Conservation (phyloP, 1,284 basidiomycete genomes). For the Rhodotorula sp. region DNA sequence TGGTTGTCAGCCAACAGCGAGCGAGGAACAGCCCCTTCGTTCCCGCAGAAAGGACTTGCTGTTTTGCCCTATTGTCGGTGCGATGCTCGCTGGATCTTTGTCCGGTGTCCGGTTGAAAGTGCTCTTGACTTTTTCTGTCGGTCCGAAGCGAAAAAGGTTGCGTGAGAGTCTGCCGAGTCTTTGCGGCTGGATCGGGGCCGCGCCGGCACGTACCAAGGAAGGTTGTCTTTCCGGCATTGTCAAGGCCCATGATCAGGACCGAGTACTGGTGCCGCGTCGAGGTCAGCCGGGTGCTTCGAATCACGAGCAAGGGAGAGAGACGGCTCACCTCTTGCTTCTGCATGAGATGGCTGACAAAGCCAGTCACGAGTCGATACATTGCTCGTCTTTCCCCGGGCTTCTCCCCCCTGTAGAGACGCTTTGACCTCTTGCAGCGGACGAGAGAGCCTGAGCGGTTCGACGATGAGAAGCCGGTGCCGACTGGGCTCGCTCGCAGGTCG, state of each 20-base stretch:
- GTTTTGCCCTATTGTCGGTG: conserved; percentile 90
- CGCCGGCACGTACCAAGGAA: conserved; percentile 30
- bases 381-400: not conserved
- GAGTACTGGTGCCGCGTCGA: conserved; percentile 58
- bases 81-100: conserved; percentile 81
- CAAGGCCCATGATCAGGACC: conserved; percentile 78
- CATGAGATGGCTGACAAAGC: conserved; percentile 81
- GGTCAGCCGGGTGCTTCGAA: not conserved
- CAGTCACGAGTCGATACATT: conserved; percentile 89
- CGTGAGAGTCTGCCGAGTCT: not conserved
- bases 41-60: conserved; percentile 55
- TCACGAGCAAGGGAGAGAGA: not conserved
- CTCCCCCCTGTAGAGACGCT: not conserved
- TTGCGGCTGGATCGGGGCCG: no score
- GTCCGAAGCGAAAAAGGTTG: not conserved
- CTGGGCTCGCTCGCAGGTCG: no score
- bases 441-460: no score
- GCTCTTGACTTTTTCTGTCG: conserved; percentile 78
- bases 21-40: not conserved
- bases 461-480: no score
- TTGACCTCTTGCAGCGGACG: not conserved
- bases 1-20: not conserved
- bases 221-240: conserved; percentile 76
- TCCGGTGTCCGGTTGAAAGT: conserved; percentile 80
- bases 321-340: conserved; percentile 70